These are phyloP conservation scores for Geoglossum cookeanum DNA, from an alignment of 2,329 filamentous ascomycete species.

Conservation along the genomic window DNA sequence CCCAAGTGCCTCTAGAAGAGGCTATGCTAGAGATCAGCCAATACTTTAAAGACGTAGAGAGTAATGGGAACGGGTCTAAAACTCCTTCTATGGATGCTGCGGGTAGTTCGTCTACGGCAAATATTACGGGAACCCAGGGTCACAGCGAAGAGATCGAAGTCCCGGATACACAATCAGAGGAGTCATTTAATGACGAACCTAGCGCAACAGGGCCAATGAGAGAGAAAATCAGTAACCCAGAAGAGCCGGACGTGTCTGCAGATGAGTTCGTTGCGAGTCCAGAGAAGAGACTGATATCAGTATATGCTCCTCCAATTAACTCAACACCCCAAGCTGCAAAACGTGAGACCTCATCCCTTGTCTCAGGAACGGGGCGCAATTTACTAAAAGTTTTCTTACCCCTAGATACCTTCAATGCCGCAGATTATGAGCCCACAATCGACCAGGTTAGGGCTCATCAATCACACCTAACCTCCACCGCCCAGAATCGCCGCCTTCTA, in stretches of 20 bases:
- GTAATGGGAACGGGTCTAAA: constrained; percentile 16
- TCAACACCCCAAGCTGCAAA: constrained; percentile 53
- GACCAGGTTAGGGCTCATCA: constrained; percentile 61
- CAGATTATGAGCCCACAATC: constrained; percentile 58
- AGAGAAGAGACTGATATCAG: constrained; percentile 34
- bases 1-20: constrained; percentile 61
- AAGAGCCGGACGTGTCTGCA: constrained; percentile 8
- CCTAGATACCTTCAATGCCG: constrained; percentile 43
- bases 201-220: constrained; percentile 4
- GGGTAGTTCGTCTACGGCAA: not conserved
- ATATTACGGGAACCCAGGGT: not conserved
- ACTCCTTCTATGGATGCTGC: constrained; percentile 14
- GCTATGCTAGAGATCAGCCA: constrained; percentile 65
- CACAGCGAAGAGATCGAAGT: not conserved
- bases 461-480: constrained; percentile 38
- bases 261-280: constrained; percentile 13
- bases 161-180: not conserved
- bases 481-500: constrained; percentile 56
- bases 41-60: constrained; percentile 40
- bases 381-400: not conserved
- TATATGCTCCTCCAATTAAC: constrained; percentile 63
- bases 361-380: too few relatives aligned
- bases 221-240: constrained; percentile 3
- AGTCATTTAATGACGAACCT: constrained; percentile 4
- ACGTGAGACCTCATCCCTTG: not conserved